Evolutionary conservation across 441 rosid species (phyloP).

Genomic region (Raphanus hybrid): DNA sequence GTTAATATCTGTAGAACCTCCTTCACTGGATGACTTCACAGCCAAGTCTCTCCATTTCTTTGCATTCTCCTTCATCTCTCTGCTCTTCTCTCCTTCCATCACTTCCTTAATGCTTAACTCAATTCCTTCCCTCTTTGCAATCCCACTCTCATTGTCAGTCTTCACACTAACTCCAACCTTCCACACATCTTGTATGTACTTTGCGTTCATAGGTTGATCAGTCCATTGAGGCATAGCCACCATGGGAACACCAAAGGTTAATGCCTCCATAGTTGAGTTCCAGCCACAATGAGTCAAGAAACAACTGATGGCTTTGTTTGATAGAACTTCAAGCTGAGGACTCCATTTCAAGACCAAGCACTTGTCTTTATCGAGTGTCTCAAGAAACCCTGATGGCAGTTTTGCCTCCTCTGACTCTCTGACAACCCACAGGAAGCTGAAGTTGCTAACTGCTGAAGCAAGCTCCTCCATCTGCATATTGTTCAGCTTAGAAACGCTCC

Average conservation of each 20-base stretch:
- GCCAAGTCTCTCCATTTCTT: slow-evolving; percentile 50
- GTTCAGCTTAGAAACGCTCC: slow-evolving; percentile 15
- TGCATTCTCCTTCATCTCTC: slow-evolving; percentile 41
- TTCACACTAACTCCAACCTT: slow-evolving; percentile 49
- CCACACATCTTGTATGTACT: slow-evolving; percentile 57
- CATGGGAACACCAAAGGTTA: slow-evolving; percentile 63
- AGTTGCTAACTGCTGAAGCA: slow-evolving; percentile 41
- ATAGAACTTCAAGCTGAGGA: slow-evolving; percentile 50
- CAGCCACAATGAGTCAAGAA: slow-evolving; percentile 61
- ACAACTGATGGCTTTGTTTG: slow-evolving; percentile 51
- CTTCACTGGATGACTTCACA: slow-evolving; percentile 39
- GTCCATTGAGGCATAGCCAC: slow-evolving; percentile 65
- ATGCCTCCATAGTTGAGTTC: slow-evolving; percentile 60
- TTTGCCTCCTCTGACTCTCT: slow-evolving; percentile 47
- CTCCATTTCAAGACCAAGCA: slow-evolving; percentile 56
- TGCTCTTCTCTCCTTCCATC: slow-evolving; percentile 54
- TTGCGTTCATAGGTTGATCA: slow-evolving; percentile 56
- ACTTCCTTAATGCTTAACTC: slow-evolving; percentile 50
- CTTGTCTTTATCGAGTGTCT: slow-evolving; percentile 37
- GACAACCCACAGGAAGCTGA: slow-evolving; percentile 57
- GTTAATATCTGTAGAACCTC: slow-evolving; percentile 41
- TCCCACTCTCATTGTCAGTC: slow-evolving; percentile 41
- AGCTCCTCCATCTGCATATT: slow-evolving; percentile 52
- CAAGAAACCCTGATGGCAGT: slow-evolving; percentile 45
- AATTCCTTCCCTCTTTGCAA: slow-evolving; percentile 46